Base-by-base conservation (phyloP, 352 stramenopile species). In the Phytopythium mirpurense region DNA sequence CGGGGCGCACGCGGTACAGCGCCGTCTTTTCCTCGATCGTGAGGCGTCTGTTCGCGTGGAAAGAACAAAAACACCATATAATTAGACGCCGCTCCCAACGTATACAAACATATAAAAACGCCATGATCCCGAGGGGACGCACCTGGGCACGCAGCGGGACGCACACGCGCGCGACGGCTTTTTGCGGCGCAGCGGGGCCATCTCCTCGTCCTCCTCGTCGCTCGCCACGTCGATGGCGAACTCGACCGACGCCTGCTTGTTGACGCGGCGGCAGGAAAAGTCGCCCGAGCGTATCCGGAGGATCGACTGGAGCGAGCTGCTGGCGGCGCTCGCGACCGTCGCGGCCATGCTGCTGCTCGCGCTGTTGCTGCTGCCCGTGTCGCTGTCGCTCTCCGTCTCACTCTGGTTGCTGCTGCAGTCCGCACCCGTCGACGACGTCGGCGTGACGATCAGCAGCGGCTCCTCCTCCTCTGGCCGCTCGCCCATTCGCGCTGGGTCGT, bases 381-480 rank as follows among this genome's bases (percentile, higher is more conserved):
- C 80, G 37, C 80, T 90, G 52, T 90, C 80, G 63, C 80, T 90
- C 38, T 90, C 80, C 3, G 80, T 90, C 62, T 90, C 80, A 58
- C 80, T 90, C 48, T 88, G 77, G 51, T 72, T 78, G 44, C 44
- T 75, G 47, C 57, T 43, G 51, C 26, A 47, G 38, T 18, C 35
- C 35, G 47, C 47, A 12, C 15, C 60, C 46, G 45, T 67, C 42
- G 51, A 32, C 46, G 11, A 34, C 34, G 31, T 52, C 45, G 54
- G 27, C 9, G 36, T 44, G 18, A 80, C 45, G 26, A 70, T 31
- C 12, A 62, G 45, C 36, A 68, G 54, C 10, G 54, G 27, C 42
- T 68, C 62, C 11, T 54, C 57, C 45, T 12, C 63, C 37, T n/a
- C 62, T 47, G 12, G 53, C 36, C 52, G 45, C 35, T 12, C 12